Conservation (phyloP, 306 rosid genomes). For the Sophora flavescens region DNA sequence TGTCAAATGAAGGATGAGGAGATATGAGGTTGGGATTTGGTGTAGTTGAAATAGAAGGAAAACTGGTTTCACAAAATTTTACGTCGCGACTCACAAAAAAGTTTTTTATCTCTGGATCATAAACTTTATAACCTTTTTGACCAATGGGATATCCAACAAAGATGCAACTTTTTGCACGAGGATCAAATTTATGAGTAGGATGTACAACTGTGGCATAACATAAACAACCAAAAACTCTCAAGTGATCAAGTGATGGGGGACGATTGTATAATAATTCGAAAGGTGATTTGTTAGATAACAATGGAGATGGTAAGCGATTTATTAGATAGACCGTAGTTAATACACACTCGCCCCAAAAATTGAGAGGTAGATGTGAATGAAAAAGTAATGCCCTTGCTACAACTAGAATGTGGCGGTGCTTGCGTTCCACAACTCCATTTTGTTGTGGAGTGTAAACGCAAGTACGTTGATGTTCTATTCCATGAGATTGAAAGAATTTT, state of each 20-base stretch:
- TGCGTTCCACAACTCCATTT: slow-evolving; percentile 42
- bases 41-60: background rate
- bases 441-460: slow-evolving; percentile 45
- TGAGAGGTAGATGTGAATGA: slow-evolving; percentile 24
- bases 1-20: background rate
- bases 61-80: slow-evolving; percentile 20
- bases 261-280: slow-evolving; percentile 37
- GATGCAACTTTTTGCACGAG: slow-evolving; percentile 7
- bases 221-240: slow-evolving; percentile 43
- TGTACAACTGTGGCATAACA: slow-evolving; percentile 41
- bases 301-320: slow-evolving; percentile 33
- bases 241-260: slow-evolving; percentile 44
- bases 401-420: slow-evolving; percentile 45
- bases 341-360: slow-evolving; percentile 32
- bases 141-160: slow-evolving; percentile 32
- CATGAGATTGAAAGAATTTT: slow-evolving; percentile 30
- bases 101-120: background rate
- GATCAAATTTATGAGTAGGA: slow-evolving; percentile 29
- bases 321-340: slow-evolving; percentile 22
- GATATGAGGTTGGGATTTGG: too few species aligned
- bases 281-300: slow-evolving; percentile 37
- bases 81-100: slow-evolving; percentile 42
- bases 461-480: slow-evolving; percentile 37
- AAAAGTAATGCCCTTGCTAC: slow-evolving; percentile 6
- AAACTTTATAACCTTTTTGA: background rate